Evolutionary conservation across 805 yeast genomes (phyloP).

Genomic region (Ogataea parapolymorpha): DNA sequence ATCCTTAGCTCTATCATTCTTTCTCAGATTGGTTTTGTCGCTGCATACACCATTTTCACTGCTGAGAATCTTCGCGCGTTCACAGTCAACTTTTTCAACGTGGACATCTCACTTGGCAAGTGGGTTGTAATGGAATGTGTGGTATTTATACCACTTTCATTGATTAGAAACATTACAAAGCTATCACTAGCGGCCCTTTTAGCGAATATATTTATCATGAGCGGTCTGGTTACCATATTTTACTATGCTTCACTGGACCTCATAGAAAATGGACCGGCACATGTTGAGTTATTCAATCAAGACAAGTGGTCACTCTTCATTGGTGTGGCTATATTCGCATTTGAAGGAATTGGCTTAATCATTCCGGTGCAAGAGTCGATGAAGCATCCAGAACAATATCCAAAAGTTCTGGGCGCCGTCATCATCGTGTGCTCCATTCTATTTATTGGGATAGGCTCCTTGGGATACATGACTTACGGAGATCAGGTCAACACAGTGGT

Average conservation of each 20-base stretch:
- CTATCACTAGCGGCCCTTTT: slow-evolving; percentile 67
- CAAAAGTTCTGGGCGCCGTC: slow-evolving; percentile 59
- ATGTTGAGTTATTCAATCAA: slow-evolving; percentile 51
- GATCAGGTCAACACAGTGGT: slow-evolving; percentile 62
- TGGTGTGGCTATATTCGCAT: slow-evolving; percentile 85
- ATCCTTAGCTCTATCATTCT: slow-evolving; percentile 62
- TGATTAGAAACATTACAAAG: slow-evolving; percentile 73
- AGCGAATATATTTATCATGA: slow-evolving; percentile 66
- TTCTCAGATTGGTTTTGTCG: slow-evolving; percentile 77
- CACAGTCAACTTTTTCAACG: slow-evolving; percentile 44
- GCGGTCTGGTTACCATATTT: slow-evolving; percentile 63
- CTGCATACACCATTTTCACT: slow-evolving; percentile 77
- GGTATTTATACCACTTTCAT: slow-evolving; percentile 63
- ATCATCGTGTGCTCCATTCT: slow-evolving; percentile 58
- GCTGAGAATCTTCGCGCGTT: slow-evolving; percentile 70
- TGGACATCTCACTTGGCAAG: slow-evolving; percentile 37
- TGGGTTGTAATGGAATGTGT: slow-evolving; percentile 55
- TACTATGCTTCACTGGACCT: slow-evolving; percentile 51
- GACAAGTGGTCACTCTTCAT: slow-evolving; percentile 67
- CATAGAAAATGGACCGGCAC: slow-evolving; percentile 44
- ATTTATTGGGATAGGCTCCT: slow-evolving; percentile 59
- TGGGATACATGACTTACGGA: slow-evolving; percentile 74
- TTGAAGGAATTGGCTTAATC: slow-evolving; percentile 80
- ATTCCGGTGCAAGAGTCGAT: slow-evolving; percentile 82
- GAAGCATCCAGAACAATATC: slow-evolving; percentile 71